Base-by-base conservation (phyloP, 108 stramenopile species). In the Conticribra weissflogii region DNA sequence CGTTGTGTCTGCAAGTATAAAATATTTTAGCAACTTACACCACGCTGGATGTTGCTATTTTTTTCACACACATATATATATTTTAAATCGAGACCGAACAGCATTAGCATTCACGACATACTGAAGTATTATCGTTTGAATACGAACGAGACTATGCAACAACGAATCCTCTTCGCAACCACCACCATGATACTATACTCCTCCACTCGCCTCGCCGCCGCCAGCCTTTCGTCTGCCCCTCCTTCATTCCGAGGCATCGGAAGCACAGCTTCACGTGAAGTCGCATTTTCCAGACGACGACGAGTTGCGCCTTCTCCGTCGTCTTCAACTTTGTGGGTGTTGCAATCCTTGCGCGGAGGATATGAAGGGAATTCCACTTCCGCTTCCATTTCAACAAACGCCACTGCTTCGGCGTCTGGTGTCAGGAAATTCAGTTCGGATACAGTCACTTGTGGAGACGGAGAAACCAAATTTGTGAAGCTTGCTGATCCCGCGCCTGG, bases 401-500 rank as follows among this genome's bases (percentile, higher is more conserved):
- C 48, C 14, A 32, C 56, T 16, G 16, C 36, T 3, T n/a, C 4
- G n/a, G 15, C 59, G 17, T 66, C 54, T 41, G 5, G 36, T 41
- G 8, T 5, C 12, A 45, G 59, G 61, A 53, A 61, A 2, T 33
- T 60, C 8, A 74, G 66, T 50, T 61, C 60, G 52, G 21, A 17
- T 18, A 29, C 64, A 50, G 29, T 36, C 30, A n/a, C 33, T 21
- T 7, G 2, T 16, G 25, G 3, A 31, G 49, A 55, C 29, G 65
- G 46, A 14, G 51, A 51, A 3, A 65, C 77, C 22, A 60, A 80
- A 59, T 94, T 79, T 54, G 81, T 79, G 41, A 92, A 79, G 4
- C 81, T 84, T 30, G 73, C 81, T 23, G 34, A 64, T 27, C 94
- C 94, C 12, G 94, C 94, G 36, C 94, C 94, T 46, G 94, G 91